Conservation (phyloP, 768 basidiomycete species). For the Tricholoma terreum region DNA sequence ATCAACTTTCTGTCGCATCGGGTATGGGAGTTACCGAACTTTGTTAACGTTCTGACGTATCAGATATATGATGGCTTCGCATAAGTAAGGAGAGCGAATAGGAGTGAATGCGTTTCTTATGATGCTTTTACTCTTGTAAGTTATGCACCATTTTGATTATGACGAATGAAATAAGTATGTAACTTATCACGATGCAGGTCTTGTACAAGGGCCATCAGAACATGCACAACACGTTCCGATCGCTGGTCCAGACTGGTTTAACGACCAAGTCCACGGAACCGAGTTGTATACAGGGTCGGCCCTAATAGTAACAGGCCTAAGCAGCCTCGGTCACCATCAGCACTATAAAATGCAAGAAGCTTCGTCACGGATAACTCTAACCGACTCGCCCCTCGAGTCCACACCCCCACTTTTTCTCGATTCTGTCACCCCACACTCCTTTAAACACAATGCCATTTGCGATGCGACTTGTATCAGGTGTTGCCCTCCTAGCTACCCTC, state of each 20-base stretch:
- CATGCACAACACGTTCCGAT: not conserved
- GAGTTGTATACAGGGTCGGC: not conserved
- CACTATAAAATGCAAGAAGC: not conserved
- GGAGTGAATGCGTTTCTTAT: too few species aligned
- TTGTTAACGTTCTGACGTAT: too few species aligned
- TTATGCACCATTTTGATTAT: too few species aligned
- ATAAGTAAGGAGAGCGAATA: too few species aligned
- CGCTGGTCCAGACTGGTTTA: not conserved
- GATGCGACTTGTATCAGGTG: not conserved
- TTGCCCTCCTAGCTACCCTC: conserved; percentile 12
- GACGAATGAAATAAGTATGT: too few species aligned
- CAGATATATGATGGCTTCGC: too few species aligned
- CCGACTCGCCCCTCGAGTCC: not conserved
- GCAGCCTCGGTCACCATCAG: too few species aligned
- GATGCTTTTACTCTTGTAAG: too few species aligned
- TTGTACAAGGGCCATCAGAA: not conserved
- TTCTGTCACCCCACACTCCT: not conserved
- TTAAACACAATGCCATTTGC: not conserved
- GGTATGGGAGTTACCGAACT: too few species aligned
- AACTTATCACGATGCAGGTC: too few species aligned
- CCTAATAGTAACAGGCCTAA: too few species aligned
- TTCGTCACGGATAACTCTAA: not conserved
- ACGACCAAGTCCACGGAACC: not conserved
- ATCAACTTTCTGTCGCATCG: too few species aligned
- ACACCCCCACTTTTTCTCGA: not conserved